These are phyloP conservation scores for Blakeslea trispora DNA, from an alignment of 371 early-diverging fungal species.

Conservation along the genomic window DNA sequence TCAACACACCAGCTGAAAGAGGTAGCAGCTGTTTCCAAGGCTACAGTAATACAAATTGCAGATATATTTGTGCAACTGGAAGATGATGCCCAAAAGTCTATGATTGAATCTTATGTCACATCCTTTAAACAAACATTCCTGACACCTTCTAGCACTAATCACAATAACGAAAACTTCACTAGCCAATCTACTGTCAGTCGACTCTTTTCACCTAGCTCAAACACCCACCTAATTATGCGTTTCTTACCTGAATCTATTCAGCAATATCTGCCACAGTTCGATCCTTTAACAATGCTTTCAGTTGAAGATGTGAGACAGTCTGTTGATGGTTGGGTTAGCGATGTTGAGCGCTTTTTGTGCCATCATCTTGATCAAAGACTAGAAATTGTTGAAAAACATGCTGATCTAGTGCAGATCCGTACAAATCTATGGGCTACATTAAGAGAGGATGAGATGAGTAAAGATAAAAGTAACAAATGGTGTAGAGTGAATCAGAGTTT, in stretches of 20 bases:
- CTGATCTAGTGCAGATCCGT: conserved; percentile 34
- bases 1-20: conserved; percentile 39
- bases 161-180: conserved; percentile 18
- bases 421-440: conserved; percentile 40
- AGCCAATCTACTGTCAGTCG: conserved; percentile 47
- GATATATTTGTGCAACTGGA: conserved; percentile 37
- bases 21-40: conserved; percentile 39
- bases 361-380: conserved; percentile 30
- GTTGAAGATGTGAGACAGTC: conserved; percentile 24
- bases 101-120: conserved; percentile 27
- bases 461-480: conserved; percentile 16
- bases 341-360: conserved; percentile 26
- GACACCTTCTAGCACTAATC: conserved; percentile 25
- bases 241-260: conserved; percentile 58
- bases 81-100: neutral
- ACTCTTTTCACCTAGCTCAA: conserved; percentile 60
- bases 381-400: conserved; percentile 36
- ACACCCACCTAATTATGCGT: conserved; percentile 58
- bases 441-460: conserved; percentile 33
- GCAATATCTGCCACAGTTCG: conserved; percentile 47
- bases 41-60: conserved; percentile 43
- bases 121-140: conserved; percentile 35
- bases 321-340: conserved; percentile 39
- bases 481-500: conserved; percentile 21
- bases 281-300: conserved; percentile 27